Evolutionary conservation across 2,329 filamentous ascomycete species (phyloP).

Genomic region (Cladorrhinum sp.): DNA sequence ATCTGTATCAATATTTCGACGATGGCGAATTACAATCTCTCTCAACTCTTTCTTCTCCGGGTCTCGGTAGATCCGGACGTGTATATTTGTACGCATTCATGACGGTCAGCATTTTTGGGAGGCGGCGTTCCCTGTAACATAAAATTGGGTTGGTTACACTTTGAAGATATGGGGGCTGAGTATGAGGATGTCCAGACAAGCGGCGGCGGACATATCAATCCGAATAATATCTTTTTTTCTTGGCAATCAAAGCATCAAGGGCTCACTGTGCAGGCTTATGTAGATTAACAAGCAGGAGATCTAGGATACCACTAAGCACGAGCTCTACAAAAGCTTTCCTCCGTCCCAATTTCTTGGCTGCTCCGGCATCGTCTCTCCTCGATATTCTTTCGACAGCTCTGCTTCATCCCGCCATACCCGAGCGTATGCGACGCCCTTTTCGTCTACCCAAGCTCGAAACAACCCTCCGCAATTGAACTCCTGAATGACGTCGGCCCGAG

Average conservation of each 20-base stretch:
- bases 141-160: conserved; percentile 26
- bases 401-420: conserved; percentile 49
- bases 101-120: conserved; percentile 28
- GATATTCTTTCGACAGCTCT: conserved; percentile 10
- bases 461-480: conserved; percentile 87
- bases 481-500: conserved; percentile 57
- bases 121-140: conserved; percentile 31
- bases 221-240: conserved; percentile 25
- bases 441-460: conserved; percentile 75
- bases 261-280: not conserved
- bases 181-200: conserved; percentile 14
- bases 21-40: conserved; percentile 17
- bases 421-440: conserved; percentile 54
- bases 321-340: conserved; percentile 13
- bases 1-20: conserved; percentile 13
- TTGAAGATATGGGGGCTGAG: conserved; percentile 13
- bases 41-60: conserved; percentile 26
- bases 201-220: conserved; percentile 17
- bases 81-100: conserved; percentile 30
- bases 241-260: conserved; percentile 1
- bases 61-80: conserved; percentile 18
- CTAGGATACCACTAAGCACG: not conserved
- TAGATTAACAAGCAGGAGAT: not conserved
- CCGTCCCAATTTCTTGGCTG: conserved; percentile 3
- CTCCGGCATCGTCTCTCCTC: conserved; percentile 11